phyloP scores from a whole-genome alignment of 305 asterid species.

The Nicotiana rustica region DNA sequence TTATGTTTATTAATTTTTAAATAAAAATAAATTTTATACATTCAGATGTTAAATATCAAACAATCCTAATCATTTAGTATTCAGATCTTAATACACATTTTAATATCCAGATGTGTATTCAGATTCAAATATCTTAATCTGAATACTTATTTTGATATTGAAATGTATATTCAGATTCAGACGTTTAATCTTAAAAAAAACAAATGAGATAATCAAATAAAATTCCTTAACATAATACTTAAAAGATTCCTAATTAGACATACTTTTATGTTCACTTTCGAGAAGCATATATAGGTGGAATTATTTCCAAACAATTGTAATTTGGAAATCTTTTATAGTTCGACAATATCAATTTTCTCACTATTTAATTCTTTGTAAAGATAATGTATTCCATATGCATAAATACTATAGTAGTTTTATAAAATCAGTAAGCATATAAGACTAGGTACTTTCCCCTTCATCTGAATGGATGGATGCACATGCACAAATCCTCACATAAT shows the following conservation, averaged over 20 bases:
- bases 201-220: background rate
- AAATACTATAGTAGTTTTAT: background rate
- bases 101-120: too few species aligned
- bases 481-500: background rate
- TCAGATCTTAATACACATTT: too few species aligned
- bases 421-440: background rate
- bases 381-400: background rate
- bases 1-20: too few species aligned
- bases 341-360: background rate
- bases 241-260: too few species aligned
- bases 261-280: background rate
- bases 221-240: background rate
- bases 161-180: too few species aligned
- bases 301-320: background rate
- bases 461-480: background rate
- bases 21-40: too few species aligned
- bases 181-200: too few species aligned
- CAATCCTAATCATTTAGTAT: too few species aligned
- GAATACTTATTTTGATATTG: too few species aligned
- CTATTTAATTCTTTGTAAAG: background rate
- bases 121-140: too few species aligned
- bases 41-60: too few species aligned
- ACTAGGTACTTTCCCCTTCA: background rate
- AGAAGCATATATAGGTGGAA: background rate
- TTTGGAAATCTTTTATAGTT: background rate